Evolutionary conservation across 164 flowering plant genomes (phyloP).

Genomic region (Aristolochia californica): DNA sequence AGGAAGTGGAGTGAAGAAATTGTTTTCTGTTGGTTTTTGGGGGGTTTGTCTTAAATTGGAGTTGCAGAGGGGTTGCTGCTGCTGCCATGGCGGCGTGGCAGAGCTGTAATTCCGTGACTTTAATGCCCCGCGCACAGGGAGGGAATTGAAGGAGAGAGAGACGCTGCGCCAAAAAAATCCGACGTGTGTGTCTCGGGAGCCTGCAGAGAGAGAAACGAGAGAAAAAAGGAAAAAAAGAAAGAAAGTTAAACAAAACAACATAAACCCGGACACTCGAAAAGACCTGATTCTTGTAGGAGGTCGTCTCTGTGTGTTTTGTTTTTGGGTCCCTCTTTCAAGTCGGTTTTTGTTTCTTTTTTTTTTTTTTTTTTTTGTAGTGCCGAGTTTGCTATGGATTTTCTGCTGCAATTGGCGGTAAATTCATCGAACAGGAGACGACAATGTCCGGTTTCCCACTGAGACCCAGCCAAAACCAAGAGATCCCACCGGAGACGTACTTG

Average conservation of each 20-base stretch:
- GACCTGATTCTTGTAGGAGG: no score
- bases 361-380: neutral
- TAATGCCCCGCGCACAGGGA: constrained; percentile 19
- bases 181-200: neutral
- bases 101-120: constrained; percentile 53
- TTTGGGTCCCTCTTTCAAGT: neutral
- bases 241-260: neutral
- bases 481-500: constrained; percentile 20
- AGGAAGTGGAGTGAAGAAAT: neutral
- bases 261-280: no score
- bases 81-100: constrained; percentile 75
- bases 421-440: constrained; percentile 12
- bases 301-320: no score
- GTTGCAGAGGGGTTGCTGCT: constrained; percentile 12
- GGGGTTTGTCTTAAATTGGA: neutral
- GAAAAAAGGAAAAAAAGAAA: no score
- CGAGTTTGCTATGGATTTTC: constrained; percentile 34
- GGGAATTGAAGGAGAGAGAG: constrained; percentile 1
- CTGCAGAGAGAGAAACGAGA: neutral
- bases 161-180: neutral
- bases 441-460: constrained; percentile 62
- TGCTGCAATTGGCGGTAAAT: constrained; percentile 18
- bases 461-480: constrained; percentile 9
- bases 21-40: neutral
- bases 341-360: neutral